Evolutionary conservation across 306 rosid species (phyloP).

Genomic region (Morella rubra): DNA sequence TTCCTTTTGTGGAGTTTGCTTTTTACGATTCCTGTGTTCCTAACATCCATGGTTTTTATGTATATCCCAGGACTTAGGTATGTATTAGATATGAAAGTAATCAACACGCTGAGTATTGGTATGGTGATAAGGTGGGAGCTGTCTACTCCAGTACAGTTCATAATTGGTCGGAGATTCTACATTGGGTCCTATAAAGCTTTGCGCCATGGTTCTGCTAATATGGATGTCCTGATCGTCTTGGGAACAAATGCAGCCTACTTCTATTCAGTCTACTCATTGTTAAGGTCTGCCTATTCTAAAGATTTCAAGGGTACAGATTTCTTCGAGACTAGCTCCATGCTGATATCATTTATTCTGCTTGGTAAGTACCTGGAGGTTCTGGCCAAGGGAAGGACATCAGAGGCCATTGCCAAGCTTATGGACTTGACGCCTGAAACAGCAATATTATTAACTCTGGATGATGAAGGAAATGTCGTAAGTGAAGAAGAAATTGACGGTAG

Average conservation of each 20-base stretch:
- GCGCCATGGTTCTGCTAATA: constrained; percentile 65
- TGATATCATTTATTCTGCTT: constrained; percentile 68
- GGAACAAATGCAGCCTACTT: constrained; percentile 93
- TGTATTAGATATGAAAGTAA: constrained; percentile 48
- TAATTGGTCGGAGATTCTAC: constrained; percentile 72
- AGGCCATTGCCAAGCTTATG: constrained; percentile 89
- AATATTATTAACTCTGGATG: constrained; percentile 45
- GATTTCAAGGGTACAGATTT: constrained; percentile 69
- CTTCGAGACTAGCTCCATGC: constrained; percentile 87
- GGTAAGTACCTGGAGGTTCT: constrained; percentile 84
- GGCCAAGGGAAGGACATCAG: constrained; percentile 82
- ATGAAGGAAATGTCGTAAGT: constrained; percentile 42
- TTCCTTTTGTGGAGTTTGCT: constrained; percentile 61
- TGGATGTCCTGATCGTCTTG: constrained; percentile 80
- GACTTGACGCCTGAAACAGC: constrained; percentile 72
- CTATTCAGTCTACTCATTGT: constrained; percentile 65
- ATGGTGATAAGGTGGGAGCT: constrained; percentile 63
- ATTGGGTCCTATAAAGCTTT: constrained; percentile 65
- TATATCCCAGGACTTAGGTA: constrained; percentile 58
- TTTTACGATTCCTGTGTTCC: constrained; percentile 67
- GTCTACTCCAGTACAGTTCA: constrained; percentile 69
- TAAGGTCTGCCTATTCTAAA: constrained; percentile 54
- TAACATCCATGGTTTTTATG: constrained; percentile 82
- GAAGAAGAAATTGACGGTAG: constrained; percentile 63
- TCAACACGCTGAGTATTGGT: constrained; percentile 65